Conservation (phyloP, 176 grass and related monocot genomes). For the Musa schizocarpa region DNA sequence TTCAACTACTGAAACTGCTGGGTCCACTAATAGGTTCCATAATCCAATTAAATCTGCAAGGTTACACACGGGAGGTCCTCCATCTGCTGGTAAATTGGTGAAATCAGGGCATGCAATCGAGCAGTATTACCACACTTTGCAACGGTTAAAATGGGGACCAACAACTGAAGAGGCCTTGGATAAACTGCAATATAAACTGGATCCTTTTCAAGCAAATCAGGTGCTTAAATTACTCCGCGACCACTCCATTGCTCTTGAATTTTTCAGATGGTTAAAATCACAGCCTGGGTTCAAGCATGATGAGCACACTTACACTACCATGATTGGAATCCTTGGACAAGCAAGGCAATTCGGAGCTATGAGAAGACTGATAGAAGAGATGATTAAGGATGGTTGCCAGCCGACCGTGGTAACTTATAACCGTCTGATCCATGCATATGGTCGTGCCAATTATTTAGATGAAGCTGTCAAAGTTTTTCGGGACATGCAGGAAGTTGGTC, state of each 20-base stretch:
- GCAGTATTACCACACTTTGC: slow-evolving; percentile 71
- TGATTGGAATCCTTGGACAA: slow-evolving; percentile 94
- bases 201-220: slow-evolving; percentile 82
- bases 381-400: slow-evolving; percentile 56
- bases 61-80: slow-evolving; percentile 29
- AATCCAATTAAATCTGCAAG: slow-evolving; percentile 36
- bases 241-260: slow-evolving; percentile 54
- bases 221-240: slow-evolving; percentile 84
- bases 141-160: slow-evolving; percentile 82
- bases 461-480: slow-evolving; percentile 75
- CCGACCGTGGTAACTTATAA: slow-evolving; percentile 93
- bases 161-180: slow-evolving; percentile 58
- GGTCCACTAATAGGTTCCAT: slow-evolving; percentile 41
- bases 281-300: slow-evolving; percentile 90
- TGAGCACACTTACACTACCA: slow-evolving; percentile 89
- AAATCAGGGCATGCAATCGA: slow-evolving; percentile 60
- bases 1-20: slow-evolving; percentile 16
- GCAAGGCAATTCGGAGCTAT: slow-evolving; percentile 64
- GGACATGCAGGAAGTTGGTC: slow-evolving; percentile 77
- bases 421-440: slow-evolving; percentile 90
- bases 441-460: slow-evolving; percentile 72
- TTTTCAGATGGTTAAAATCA: slow-evolving; percentile 82
- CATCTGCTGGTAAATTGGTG: slow-evolving; percentile 38
- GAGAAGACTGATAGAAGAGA: slow-evolving; percentile 80
- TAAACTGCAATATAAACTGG: slow-evolving; percentile 63